These are phyloP conservation scores for Penicillium cinerascens DNA, from an alignment of 495 filamentous ascomycete species.

Conservation along the genomic window DNA sequence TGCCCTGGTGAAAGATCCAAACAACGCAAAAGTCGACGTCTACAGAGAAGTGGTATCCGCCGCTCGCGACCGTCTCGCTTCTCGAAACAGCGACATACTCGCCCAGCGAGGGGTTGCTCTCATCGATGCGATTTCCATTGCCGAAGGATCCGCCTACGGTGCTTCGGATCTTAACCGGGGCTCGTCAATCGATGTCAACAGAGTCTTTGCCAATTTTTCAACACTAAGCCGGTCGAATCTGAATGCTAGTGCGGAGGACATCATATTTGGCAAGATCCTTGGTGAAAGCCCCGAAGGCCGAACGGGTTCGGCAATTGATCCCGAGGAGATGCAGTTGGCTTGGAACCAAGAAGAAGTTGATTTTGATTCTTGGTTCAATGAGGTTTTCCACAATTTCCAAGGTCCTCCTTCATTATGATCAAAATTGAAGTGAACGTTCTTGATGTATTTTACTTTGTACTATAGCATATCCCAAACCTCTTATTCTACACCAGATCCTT, in stretches of 20 bases:
- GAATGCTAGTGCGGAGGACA: slow-evolving; percentile 13
- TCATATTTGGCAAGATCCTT: slow-evolving; percentile 13
- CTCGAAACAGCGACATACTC: slow-evolving; percentile 19
- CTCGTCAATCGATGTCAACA: slow-evolving; percentile 22
- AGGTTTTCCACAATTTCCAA: slow-evolving; percentile 24
- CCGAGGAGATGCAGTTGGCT: slow-evolving; percentile 19
- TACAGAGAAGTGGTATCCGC: slow-evolving; percentile 23
- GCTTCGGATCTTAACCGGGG: slow-evolving; percentile 1
- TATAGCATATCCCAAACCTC: not conserved
- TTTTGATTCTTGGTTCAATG: slow-evolving; percentile 31
- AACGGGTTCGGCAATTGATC: slow-evolving; percentile 9
- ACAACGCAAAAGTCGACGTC: slow-evolving; percentile 10
- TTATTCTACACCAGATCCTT: not conserved
- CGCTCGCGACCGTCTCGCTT: slow-evolving; percentile 25
- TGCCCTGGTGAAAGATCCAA: slow-evolving; percentile 14
- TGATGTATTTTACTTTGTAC: not conserved
- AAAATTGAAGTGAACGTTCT: not conserved
- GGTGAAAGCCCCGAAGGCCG: slow-evolving; percentile 15
- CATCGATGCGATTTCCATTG: slow-evolving; percentile 28
- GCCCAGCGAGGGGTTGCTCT: slow-evolving; percentile 31
- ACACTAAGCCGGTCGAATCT: slow-evolving; percentile 20
- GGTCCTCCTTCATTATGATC: slow-evolving; percentile 5
- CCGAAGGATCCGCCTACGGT: slow-evolving; percentile 13
- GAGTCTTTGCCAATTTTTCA: slow-evolving; percentile 26
- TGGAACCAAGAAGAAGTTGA: slow-evolving; percentile 29